These are phyloP conservation scores for Penicillium brasilianum DNA, from an alignment of 2,329 filamentous ascomycete genomes.

Conservation along the genomic window DNA sequence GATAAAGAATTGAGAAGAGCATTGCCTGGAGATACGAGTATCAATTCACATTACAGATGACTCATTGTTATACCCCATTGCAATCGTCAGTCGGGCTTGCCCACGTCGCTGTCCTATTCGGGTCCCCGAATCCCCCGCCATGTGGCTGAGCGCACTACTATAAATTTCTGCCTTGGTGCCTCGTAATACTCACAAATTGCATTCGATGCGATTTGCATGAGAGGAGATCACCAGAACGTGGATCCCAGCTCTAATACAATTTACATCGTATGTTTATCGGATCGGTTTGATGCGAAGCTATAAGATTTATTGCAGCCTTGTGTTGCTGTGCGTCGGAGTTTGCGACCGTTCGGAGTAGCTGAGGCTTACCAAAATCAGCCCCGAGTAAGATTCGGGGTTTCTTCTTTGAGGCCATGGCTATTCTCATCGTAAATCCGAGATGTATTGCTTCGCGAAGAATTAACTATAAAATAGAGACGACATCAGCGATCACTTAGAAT, in stretches of 20 bases:
- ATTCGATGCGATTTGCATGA: neutral
- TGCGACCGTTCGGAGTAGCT: neutral
- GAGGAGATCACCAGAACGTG: neutral
- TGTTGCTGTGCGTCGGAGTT: neutral
- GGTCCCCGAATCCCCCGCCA: slow-evolving; percentile 21
- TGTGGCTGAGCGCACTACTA: slow-evolving; percentile 12
- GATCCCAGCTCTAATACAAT: neutral
- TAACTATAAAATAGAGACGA: neutral
- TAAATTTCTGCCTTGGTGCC: neutral
- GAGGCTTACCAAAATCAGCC: neutral
- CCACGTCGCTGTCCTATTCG: slow-evolving; percentile 9
- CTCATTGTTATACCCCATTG: neutral
- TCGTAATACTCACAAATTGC: neutral
- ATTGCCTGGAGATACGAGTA: neutral
- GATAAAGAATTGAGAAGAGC: neutral
- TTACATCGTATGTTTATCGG: neutral
- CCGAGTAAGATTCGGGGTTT: neutral
- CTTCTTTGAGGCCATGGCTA: neutral
- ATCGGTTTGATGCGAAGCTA: neutral
- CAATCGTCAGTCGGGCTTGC: neutral
- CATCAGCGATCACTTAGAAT: neutral
- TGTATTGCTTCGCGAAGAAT: neutral
- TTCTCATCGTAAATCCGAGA: neutral
- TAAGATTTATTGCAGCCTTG: neutral
- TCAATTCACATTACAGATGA: neutral